These are phyloP conservation scores for Aegilops bicornis DNA, from an alignment of 176 grass and related monocot species.

Conservation along the genomic window DNA sequence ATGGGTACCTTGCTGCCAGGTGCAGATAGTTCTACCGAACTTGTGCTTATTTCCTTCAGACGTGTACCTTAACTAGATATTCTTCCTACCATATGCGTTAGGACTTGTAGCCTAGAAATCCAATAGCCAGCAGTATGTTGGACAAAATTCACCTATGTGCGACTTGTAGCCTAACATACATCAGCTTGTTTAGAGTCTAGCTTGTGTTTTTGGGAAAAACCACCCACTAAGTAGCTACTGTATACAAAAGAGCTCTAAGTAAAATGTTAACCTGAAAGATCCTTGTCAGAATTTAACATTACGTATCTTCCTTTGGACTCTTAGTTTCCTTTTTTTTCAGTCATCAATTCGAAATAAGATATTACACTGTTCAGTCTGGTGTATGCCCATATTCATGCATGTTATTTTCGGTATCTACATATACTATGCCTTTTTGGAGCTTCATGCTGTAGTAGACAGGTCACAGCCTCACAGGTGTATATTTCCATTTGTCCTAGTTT, in stretches of 20 bases:
- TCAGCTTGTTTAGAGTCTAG: not conserved
- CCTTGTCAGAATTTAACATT: not conserved
- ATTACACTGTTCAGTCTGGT: not conserved
- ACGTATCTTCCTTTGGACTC: not conserved
- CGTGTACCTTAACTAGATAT: not conserved
- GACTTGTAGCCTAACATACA: not conserved
- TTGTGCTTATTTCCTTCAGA: not conserved
- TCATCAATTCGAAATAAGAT: not conserved
- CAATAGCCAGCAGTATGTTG: not conserved
- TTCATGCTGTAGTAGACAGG: not conserved
- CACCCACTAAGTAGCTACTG: constrained; percentile 4
- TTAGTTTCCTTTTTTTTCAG: not conserved
- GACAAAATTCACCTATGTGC: not conserved
- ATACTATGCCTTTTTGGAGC: not conserved
- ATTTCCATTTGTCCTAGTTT: not conserved
- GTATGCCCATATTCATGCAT: not conserved
- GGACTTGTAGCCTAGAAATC: not conserved
- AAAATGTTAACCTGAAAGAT: not conserved
- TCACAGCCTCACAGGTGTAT: not conserved
- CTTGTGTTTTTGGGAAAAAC: not conserved
- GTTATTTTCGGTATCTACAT: not conserved
- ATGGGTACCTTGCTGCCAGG: constrained; percentile 51
- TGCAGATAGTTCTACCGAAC: constrained; percentile 30
- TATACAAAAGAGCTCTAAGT: constrained; percentile 6
- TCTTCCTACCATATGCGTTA: not conserved